These are phyloP conservation scores for Pulicaria dysenterica DNA, from an alignment of 129 eudicot genomes.

Conservation along the genomic window DNA sequence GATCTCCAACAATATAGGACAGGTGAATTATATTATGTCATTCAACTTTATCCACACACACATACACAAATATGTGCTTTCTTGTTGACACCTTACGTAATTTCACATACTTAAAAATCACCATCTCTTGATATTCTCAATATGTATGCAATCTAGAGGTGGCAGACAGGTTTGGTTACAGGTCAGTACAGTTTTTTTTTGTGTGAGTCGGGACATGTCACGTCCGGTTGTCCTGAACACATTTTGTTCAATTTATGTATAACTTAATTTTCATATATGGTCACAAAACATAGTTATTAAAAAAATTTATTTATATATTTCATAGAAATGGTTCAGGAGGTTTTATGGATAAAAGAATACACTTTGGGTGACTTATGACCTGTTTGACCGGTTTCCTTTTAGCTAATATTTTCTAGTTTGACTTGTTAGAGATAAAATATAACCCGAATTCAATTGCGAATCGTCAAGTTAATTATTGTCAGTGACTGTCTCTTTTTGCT, in stretches of 20 bases:
- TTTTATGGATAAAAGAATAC: neutral
- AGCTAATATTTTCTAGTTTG: neutral
- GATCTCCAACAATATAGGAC: constrained; percentile 96
- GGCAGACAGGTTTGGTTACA: neutral
- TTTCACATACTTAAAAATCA: constrained; percentile 7
- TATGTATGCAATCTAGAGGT: neutral
- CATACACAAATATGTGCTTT: neutral
- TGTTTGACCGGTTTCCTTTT: neutral
- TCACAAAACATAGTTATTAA: neutral
- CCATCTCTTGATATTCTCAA: constrained; percentile 1
- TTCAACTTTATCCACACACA: neutral
- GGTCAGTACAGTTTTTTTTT: neutral
- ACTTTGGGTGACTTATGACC: neutral
- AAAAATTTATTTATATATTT: neutral
- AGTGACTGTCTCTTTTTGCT: neutral
- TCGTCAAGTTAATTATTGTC: neutral
- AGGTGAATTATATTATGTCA: constrained; percentile 46
- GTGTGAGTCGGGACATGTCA: no score
- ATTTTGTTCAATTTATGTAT: neutral
- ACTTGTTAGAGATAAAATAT: neutral
- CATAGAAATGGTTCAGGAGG: neutral
- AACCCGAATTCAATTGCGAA: neutral
- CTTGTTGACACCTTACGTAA: neutral
- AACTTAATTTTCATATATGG: neutral
- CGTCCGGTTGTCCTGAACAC: neutral